Evolutionary conservation across 345 rosid genomes (phyloP), one percentile per base, ranked within the genome.

Genomic region (Chamaenerion angustifolium): DNA sequence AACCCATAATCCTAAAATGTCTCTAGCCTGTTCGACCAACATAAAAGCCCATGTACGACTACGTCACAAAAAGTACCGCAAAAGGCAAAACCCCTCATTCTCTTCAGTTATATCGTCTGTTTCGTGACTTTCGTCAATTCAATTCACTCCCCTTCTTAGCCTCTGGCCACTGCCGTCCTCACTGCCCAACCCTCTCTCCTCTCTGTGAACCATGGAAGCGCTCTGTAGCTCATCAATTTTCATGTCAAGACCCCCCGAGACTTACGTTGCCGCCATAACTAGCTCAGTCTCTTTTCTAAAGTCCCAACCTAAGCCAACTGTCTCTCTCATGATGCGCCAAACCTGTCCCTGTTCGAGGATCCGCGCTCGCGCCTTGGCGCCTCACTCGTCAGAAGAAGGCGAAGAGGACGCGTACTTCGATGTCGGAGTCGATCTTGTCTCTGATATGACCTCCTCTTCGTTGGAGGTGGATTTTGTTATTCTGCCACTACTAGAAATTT

Each of bases 161-260:
- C 42, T 37, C 10, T 4, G 2, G 12, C 16, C 11, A 19, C 16
- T 12, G 16, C 18, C 40, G 0, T 21, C 25, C 25, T 21, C 25
- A 21, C 51, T 27, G 16, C 46, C 25, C 25, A 21, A 21, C 51
- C 35, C 42, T 51, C 13, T 46, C 46, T 42, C 37, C 37, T 31
- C 27, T 23, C 37, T 31, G 37, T 31, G 21, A 11, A 21, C 59
- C 52, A 78, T 85, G 97, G 95, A 82, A 51, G 55, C 83, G 45
- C 55, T 76, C 5, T 71, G 77, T 49, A 69, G 65, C 55, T 66
- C 76, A 16, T 37, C 51, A 18, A 31, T 31, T 31, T 51, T 65
- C 46, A 16, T 64, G 56, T 66, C 76, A 54, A 72, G 57, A 27
- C 54, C 70, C 54, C 69, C 76, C 14, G 82, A 68, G 41, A n/a